Evolutionary conservation across 768 basidiomycete species (phyloP).

Genomic region (Rhizopogon vulgaris): DNA sequence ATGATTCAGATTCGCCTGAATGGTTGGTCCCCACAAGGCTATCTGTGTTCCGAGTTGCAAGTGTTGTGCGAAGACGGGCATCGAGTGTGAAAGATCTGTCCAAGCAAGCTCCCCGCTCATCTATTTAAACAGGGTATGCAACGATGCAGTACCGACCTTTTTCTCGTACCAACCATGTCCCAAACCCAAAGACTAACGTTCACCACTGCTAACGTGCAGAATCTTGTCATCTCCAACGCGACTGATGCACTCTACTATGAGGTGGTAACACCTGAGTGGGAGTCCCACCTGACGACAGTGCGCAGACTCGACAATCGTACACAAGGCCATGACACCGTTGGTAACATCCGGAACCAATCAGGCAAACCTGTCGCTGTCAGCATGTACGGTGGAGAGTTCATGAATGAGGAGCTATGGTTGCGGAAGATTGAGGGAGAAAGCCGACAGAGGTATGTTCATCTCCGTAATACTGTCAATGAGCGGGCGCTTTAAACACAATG

Average conservation of each 20-base stretch:
- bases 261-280: slow-evolving; percentile 33
- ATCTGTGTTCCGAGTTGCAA: background rate
- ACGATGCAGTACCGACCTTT: no score
- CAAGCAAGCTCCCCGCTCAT: background rate
- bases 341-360: slow-evolving; percentile 25
- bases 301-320: slow-evolving; percentile 25
- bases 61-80: background rate
- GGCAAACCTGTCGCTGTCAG: slow-evolving; percentile 24
- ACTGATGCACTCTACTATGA: slow-evolving; percentile 36
- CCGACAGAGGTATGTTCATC: slow-evolving; percentile 8
- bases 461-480: background rate
- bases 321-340: slow-evolving; percentile 24
- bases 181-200: slow-evolving; percentile 29
- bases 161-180: slow-evolving; percentile 10
- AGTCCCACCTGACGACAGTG: slow-evolving; percentile 28
- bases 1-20: background rate
- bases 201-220: slow-evolving; percentile 32
- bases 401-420: slow-evolving; percentile 26
- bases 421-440: slow-evolving; percentile 10
- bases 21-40: background rate
- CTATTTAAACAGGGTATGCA: background rate
- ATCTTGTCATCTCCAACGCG: slow-evolving; percentile 31
- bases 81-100: background rate
- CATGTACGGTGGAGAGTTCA: slow-evolving; percentile 21
- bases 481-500: background rate